Conservation (phyloP, 1,139 yeast genomes). For the Candida sojae region DNA sequence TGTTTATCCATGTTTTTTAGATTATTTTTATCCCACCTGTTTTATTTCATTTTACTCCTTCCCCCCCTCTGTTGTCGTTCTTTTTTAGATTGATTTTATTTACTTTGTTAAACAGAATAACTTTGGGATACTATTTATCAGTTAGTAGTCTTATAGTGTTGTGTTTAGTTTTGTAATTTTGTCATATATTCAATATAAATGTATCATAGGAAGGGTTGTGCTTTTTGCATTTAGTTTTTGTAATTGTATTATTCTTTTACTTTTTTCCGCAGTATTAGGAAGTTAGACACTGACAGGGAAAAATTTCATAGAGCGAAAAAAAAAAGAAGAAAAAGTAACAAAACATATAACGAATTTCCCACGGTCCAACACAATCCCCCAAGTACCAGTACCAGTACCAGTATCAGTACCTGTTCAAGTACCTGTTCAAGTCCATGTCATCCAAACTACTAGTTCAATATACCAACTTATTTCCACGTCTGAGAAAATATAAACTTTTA, state of each 20-base stretch:
- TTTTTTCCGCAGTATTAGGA: background rate
- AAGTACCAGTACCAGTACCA: no score
- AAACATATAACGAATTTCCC: no score
- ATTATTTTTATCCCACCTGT: background rate
- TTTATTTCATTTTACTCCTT: background rate
- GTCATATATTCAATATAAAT: no score
- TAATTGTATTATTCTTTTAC: background rate
- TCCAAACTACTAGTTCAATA: conserved; percentile 3
- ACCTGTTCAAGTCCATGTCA: background rate
- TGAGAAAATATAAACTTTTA: conserved; percentile 3
- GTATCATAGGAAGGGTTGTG: no score
- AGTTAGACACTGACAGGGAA: no score
- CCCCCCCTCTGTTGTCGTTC: conserved; percentile 5
- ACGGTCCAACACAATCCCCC: no score
- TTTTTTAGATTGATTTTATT: background rate
- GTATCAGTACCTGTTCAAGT: no score
- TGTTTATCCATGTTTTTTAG: background rate
- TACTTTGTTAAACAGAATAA: background rate
- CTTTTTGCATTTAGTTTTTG: background rate
- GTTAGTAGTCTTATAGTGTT: background rate
- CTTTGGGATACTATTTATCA: background rate
- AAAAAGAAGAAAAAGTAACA: background rate
- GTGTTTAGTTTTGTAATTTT: background rate
- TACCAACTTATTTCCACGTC: conserved; percentile 1
- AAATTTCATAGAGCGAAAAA: background rate